A percentile compares a stretch with the other conserved stretches of the same genome.
Evolutionary conservation across 768 basidiomycete genomes (phyloP).

Genomic region (Paxillus ammoniavirescens): DNA sequence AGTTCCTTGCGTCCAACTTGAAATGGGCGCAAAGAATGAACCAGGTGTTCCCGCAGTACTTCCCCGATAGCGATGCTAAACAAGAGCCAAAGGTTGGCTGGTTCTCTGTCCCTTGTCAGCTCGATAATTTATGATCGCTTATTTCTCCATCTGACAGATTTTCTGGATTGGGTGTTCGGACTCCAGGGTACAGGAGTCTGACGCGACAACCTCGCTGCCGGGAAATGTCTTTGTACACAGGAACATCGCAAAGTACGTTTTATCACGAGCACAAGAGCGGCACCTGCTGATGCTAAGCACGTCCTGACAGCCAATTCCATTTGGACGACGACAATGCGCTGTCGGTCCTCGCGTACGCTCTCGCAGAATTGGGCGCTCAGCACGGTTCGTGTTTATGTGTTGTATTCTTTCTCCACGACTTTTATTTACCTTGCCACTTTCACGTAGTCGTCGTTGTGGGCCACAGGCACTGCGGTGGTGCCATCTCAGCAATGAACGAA

Average conservation of each 20-base stretch:
- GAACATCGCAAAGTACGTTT: slow-evolving; percentile 80
- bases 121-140: not conserved
- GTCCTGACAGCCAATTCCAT: slow-evolving; percentile 59
- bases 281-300: not conserved
- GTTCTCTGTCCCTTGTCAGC: not conserved
- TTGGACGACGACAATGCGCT: slow-evolving; percentile 65
- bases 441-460: slow-evolving; percentile 72
- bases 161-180: slow-evolving; percentile 85
- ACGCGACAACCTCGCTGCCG: slow-evolving; percentile 64
- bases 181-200: slow-evolving; percentile 80
- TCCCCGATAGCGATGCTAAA: slow-evolving; percentile 5
- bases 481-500: slow-evolving; percentile 9
- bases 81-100: slow-evolving; percentile 22
- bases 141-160: slow-evolving; percentile 38
- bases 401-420: not conserved
- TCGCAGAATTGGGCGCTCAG: slow-evolving; percentile 62
- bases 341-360: slow-evolving; percentile 72
- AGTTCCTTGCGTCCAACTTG: slow-evolving; percentile 11
- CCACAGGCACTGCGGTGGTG: slow-evolving; percentile 82
- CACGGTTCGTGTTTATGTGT: slow-evolving; percentile 56
- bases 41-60: slow-evolving; percentile 22
- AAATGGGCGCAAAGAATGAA: slow-evolving; percentile 22
- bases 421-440: slow-evolving; percentile 30
- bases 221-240: slow-evolving; percentile 83
- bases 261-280: not conserved